A percentile compares a stretch with the other conserved stretches of the same genome.
phyloP scores from a whole-genome alignment of 140 eudicot species.

The Bidens hawaiensis region DNA sequence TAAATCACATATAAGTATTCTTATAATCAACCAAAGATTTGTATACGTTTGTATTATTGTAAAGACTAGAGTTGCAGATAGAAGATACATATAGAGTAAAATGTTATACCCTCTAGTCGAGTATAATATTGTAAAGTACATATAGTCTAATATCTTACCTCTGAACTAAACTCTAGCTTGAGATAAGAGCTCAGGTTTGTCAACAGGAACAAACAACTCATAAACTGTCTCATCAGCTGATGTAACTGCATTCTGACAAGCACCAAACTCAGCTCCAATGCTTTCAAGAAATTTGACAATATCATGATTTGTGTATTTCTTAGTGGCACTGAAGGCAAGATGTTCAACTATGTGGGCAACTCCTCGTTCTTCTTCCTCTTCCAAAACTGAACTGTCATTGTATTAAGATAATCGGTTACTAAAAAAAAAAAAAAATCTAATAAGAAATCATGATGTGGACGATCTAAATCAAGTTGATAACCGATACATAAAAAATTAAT shows the following conservation, averaged over 20 bases:
- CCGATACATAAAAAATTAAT: background rate
- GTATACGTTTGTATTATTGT: background rate
- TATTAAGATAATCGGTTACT: conserved; percentile 20
- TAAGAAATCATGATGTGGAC: background rate
- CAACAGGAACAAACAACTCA: conserved; percentile 93
- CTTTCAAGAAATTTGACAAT: conserved; percentile 92
- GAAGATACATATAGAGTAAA: background rate
- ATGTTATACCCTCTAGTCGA: background rate
- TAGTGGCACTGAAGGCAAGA: conserved; percentile 96
- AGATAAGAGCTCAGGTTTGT: conserved; percentile 84
- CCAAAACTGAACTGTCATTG: conserved; percentile 87
- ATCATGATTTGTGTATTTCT: conserved; percentile 90
- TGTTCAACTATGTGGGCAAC: conserved; percentile 96
- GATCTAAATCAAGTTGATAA: background rate
- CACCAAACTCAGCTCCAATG: conserved; percentile 97
- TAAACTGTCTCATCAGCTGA: conserved; percentile 88
- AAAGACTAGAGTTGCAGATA: background rate
- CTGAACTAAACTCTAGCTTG: conserved; percentile 91
- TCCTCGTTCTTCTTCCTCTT: conserved; percentile 93
- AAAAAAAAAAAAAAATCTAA: conserved; percentile 8
- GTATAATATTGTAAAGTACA: conserved; percentile 3
- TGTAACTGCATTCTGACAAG: conserved; percentile 92
- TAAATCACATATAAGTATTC: background rate
- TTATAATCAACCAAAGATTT: background rate
- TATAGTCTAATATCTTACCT: conserved; percentile 38